Percentiles rank a stretch among this genome's conserved stretches.
These are phyloP conservation scores for Lippia alba DNA, from an alignment of 305 asterid species.

Conservation along the genomic window DNA sequence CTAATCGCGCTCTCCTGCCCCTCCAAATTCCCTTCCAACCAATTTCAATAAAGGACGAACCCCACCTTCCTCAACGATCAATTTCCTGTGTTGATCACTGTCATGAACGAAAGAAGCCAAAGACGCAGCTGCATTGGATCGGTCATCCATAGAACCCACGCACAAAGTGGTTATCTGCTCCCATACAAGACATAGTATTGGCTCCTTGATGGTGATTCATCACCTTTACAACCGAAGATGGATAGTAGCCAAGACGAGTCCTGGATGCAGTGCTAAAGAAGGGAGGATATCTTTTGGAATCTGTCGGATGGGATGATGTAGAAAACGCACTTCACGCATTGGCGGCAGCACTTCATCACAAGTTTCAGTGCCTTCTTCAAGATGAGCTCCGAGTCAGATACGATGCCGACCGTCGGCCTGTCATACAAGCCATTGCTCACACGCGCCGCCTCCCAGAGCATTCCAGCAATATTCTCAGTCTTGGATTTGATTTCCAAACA, in stretches of 20 bases:
- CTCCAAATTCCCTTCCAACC: background rate
- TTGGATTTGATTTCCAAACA: slow-evolving; percentile 60
- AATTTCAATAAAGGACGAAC: slow-evolving; percentile 51
- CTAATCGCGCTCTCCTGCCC: too few species aligned
- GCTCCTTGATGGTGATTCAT: slow-evolving; percentile 86
- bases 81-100: too few species aligned
- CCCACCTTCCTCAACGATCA: slow-evolving; percentile 56
- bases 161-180: slow-evolving; percentile 34
- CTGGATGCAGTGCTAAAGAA: slow-evolving; percentile 74
- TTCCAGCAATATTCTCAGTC: slow-evolving; percentile 57
- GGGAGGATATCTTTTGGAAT: slow-evolving; percentile 66
- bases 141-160: slow-evolving; percentile 20
- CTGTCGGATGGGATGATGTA: slow-evolving; percentile 75
- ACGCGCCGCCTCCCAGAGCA: slow-evolving; percentile 69
- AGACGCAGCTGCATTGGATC: slow-evolving; percentile 45
- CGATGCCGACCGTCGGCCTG: slow-evolving; percentile 63
- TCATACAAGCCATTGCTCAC: slow-evolving; percentile 63
- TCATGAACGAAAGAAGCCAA: background rate
- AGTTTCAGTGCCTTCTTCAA: slow-evolving; percentile 36
- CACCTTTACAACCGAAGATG: slow-evolving; percentile 67
- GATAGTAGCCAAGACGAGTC: slow-evolving; percentile 92
- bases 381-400: slow-evolving; percentile 67
- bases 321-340: slow-evolving; percentile 83
- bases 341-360: slow-evolving; percentile 73
- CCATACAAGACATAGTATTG: slow-evolving; percentile 71